These are phyloP conservation scores for Penicillium subrubescens DNA, from an alignment of 495 filamentous ascomycete genomes.

Conservation along the genomic window DNA sequence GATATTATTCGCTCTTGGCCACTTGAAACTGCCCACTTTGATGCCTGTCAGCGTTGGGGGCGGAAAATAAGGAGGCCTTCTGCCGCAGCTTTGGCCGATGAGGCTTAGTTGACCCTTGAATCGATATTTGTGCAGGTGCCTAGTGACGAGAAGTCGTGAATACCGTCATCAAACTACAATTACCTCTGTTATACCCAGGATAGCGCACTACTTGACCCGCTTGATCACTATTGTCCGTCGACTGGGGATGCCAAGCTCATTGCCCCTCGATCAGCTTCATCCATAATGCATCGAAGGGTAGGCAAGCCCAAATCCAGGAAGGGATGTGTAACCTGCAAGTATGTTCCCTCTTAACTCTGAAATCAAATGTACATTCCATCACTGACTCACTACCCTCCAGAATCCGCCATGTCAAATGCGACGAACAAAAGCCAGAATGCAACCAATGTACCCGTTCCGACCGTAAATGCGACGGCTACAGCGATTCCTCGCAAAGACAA, in stretches of 20 bases:
- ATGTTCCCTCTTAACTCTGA: slow-evolving; percentile 20
- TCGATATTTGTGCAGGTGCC: neutral
- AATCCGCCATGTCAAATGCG: slow-evolving; percentile 54
- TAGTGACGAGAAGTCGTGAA: neutral
- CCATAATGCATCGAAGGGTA: neutral
- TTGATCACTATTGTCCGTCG: neutral
- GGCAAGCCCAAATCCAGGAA: slow-evolving; percentile 14
- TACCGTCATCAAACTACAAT: neutral
- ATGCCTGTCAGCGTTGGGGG: neutral
- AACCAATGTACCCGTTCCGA: slow-evolving; percentile 48
- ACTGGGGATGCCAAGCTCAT: neutral
- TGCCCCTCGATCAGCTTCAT: neutral
- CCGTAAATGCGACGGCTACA: slow-evolving; percentile 47
- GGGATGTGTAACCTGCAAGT: slow-evolving; percentile 22
- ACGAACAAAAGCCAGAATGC: slow-evolving; percentile 49
- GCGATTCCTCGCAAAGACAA: slow-evolving; percentile 8
- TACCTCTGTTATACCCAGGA: neutral
- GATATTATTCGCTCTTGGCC: neutral
- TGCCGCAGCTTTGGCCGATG: neutral
- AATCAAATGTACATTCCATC: neutral
- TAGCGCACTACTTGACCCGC: neutral
- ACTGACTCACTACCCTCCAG: slow-evolving; percentile 14
- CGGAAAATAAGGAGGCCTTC: neutral
- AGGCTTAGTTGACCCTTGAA: neutral
- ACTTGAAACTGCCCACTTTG: neutral